Conservation (phyloP, 257 asterid species). For the Coffea canephora region DNA sequence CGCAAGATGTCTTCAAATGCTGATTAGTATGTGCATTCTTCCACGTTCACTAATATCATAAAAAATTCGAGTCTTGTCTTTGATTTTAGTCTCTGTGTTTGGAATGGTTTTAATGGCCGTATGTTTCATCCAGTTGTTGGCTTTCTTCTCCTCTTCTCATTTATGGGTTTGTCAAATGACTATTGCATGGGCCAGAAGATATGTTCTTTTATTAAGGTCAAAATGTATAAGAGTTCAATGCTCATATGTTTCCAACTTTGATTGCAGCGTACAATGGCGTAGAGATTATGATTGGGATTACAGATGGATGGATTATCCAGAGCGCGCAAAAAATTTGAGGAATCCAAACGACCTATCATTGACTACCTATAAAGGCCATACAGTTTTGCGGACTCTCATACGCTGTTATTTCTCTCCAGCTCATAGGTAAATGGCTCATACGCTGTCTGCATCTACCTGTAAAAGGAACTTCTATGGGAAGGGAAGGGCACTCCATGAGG, state of each 20-base stretch:
- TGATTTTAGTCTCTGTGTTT: neutral
- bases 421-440: constrained; percentile 45
- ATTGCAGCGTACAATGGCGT: constrained; percentile 53
- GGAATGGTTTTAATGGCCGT: neutral
- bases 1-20: constrained; percentile 89
- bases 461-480: neutral
- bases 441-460: neutral
- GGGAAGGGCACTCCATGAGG: neutral
- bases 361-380: constrained; percentile 84
- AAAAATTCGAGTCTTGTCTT: neutral
- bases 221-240: neutral
- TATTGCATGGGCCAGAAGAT: neutral
- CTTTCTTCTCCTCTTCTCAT: neutral
- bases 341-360: constrained; percentile 67
- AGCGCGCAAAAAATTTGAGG: constrained; percentile 35
- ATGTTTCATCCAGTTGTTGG: neutral
- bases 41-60: neutral
- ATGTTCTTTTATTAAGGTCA: neutral
- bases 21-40: constrained; percentile 56
- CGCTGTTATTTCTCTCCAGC: constrained; percentile 96
- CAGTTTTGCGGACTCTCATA: constrained; percentile 81
- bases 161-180: neutral
- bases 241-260: constrained; percentile 4
- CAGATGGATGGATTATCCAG: constrained; percentile 87
- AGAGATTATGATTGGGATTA: constrained; percentile 71